Base-by-base conservation (phyloP, 1,284 basidiomycete species). In the Cystobasidium sp. region DNA sequence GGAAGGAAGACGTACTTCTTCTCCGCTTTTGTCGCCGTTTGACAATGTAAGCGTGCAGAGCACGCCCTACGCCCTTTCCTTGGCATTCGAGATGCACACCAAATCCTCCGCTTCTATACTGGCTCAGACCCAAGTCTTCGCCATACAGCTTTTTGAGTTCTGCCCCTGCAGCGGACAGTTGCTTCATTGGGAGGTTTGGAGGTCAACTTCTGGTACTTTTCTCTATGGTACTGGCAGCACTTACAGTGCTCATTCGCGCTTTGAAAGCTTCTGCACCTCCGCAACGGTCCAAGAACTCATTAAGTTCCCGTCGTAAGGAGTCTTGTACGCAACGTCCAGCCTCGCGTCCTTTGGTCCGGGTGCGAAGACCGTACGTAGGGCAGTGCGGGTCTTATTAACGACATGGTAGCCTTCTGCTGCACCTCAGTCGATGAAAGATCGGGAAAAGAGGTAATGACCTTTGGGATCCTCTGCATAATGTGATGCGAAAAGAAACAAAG, bases 391-490 rank as follows among this genome's bases (percentile, higher is more conserved):
- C 10, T 46, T n/a, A 18, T 52, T 69, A 8, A 52, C 55, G n/a
- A 69, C 41, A 8, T 41, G 37, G 16, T 43, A 41, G 20, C 68
- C 68, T 18, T 44, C 22, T 8, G 47, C 41, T 14, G 37, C 46
- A 12, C n/a, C 43, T 18, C 68, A 22, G 43, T 69, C 68, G 20
- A 69, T 8, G 22, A 47, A 8, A 18, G 68, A 55, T 20, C 56
- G 24, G 16, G 7, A 22, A 20, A 59, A 44, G 14, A 69, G 20
- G 18, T 31, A 18, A 37, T 69, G 68, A 6, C 39, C 55, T 37
- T 46, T 43, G 9, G 68, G 43, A 43, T 44, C 56, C 16, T 69
- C 68, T 20, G 41, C 22, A 20, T 69, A 69, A 55, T 69, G 55
- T 16, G 6, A 31, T 18, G 1, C 37, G 5, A 5, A 31, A 31